These are phyloP conservation scores for Dryas alaskensis DNA, from an alignment of 306 rosid species.

Conservation along the genomic window DNA sequence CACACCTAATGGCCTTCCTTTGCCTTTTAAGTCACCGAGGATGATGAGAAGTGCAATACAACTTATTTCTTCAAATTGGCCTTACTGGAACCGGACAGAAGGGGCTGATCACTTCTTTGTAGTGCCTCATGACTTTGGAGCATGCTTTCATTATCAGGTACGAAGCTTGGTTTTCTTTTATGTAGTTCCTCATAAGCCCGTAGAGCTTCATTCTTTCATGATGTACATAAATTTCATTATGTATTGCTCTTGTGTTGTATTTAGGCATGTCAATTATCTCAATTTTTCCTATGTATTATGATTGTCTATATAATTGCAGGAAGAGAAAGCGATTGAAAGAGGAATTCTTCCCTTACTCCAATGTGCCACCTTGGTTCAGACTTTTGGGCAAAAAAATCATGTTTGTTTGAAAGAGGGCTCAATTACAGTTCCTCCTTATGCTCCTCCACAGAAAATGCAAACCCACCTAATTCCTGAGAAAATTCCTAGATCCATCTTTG, in stretches of 20 bases:
- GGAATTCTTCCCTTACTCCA: constrained; percentile 76
- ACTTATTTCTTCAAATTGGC: constrained; percentile 97
- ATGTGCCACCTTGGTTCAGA: constrained; percentile 86
- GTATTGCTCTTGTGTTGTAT: constrained; percentile 5
- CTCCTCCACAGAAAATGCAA: constrained; percentile 93
- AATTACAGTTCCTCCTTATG: constrained; percentile 87
- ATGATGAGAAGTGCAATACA: constrained; percentile 99
- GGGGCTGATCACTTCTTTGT: constrained; percentile 98
- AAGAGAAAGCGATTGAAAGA: constrained; percentile 89
- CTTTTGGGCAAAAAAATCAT: constrained; percentile 87
- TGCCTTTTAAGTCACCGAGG: constrained; percentile 95
- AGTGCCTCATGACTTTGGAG: constrained; percentile 95
- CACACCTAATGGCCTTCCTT: constrained; percentile 95
- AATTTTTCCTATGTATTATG: neutral
- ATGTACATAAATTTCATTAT: constrained; percentile 13
- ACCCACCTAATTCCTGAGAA: constrained; percentile 75
- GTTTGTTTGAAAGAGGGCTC: constrained; percentile 86
- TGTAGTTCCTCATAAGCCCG: neutral
- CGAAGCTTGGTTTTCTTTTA: constrained; percentile 23
- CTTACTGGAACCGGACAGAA: constrained; percentile 92
- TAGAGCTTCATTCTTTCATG: constrained; percentile 10
- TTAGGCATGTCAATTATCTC: neutral
- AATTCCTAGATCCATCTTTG: constrained; percentile 81
- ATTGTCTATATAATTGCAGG: constrained; percentile 44
- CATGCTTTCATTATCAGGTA: constrained; percentile 97